Conservation (phyloP, 768 basidiomycete genomes). For the Psilocybe sp. region DNA sequence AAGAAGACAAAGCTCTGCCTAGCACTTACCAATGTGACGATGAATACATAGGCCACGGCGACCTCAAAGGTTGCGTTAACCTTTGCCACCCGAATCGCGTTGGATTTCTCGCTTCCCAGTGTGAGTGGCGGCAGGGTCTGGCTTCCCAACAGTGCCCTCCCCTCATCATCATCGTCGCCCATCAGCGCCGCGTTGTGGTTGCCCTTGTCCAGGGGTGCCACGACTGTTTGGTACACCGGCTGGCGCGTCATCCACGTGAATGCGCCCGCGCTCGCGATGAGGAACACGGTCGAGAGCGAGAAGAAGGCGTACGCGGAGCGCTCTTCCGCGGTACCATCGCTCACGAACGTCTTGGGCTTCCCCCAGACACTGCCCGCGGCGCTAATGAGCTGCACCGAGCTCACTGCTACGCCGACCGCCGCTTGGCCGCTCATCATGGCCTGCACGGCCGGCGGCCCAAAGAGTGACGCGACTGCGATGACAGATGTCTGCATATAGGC, state of each 20-base stretch:
- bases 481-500: conserved; percentile 78
- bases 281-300: conserved; percentile 63
- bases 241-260: conserved; percentile 57
- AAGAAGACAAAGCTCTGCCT: not conserved
- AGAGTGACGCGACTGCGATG: conserved; percentile 77
- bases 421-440: conserved; percentile 82
- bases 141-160: conserved; percentile 33
- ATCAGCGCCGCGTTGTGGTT: conserved; percentile 18
- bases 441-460: conserved; percentile 73
- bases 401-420: conserved; percentile 79
- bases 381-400: conserved; percentile 70
- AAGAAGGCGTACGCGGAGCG: conserved; percentile 76
- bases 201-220: conserved; percentile 42
- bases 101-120: conserved; percentile 32
- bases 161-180: conserved; percentile 27
- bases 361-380: conserved; percentile 55
- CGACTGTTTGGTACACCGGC: conserved; percentile 56
- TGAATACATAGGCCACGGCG: conserved; percentile 72
- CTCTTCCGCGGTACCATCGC: conserved; percentile 53
- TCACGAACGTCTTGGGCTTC: conserved; percentile 28
- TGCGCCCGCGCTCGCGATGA: conserved; percentile 49
- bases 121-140: conserved; percentile 15
- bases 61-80: conserved; percentile 69
- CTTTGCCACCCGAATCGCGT: conserved; percentile 53
- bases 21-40: conserved; percentile 70